Conservation (phyloP, 75 land plant genomes). For the Picea glauca region DNA sequence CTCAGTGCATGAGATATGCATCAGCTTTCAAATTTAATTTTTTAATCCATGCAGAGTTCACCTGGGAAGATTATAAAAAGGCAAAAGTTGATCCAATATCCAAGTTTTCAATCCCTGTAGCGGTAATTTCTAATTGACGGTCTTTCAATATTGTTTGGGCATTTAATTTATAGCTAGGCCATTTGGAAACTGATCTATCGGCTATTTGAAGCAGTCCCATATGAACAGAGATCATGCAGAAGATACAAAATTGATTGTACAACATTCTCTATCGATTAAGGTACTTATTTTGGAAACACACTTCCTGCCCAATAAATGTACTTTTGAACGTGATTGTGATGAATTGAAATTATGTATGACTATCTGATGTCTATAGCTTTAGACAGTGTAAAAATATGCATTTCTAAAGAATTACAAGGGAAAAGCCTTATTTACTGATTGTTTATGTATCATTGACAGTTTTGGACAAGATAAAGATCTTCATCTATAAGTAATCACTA, state of each 20-base stretch:
- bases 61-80: slow-evolving; percentile 54
- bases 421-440: neutral
- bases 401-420: neutral
- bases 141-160: neutral
- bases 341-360: neutral
- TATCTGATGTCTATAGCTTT: neutral
- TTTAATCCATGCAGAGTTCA: slow-evolving; percentile 44
- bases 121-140: slow-evolving; percentile 41
- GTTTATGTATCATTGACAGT: neutral
- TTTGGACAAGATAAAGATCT: neutral
- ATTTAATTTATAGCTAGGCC: neutral
- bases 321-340: neutral
- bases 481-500: slow-evolving; percentile 1
- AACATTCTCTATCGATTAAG: slow-evolving; percentile 48
- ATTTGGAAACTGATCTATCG: neutral
- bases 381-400: neutral
- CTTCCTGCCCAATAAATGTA: neutral
- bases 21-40: slow-evolving; percentile 6
- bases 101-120: slow-evolving; percentile 78
- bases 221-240: slow-evolving; percentile 97
- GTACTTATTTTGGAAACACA: neutral
- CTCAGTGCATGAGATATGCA: neutral
- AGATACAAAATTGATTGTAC: slow-evolving; percentile 81
- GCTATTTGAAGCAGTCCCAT: slow-evolving; percentile 55
- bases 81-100: slow-evolving; percentile 90